Evolutionary conservation across 176 grass and related monocot genomes (phyloP), one percentile per base, ranked within the genome.

Genomic region (Oryza rufipogon): DNA sequence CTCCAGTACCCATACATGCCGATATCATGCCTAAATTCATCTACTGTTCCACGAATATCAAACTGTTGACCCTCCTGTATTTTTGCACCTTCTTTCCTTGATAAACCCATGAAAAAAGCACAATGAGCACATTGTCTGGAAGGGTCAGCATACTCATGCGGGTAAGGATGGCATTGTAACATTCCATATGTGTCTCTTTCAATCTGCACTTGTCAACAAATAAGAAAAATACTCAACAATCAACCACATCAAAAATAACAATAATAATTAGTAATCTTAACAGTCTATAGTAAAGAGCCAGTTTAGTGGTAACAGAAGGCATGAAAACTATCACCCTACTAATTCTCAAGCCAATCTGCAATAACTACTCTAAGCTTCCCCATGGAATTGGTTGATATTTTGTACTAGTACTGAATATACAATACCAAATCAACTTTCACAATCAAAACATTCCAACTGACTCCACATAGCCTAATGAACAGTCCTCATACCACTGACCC

Each of bases 41-140:
- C 97, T 46, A 99, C 97, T 9, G 97, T 99, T 51, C 86, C 88
- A 76, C 97, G 97, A 68, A 99, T 99, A 92, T 99, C 97, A 74
- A 99, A 99, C 64, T 94, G 93, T 80, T 99, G 97, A 23, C 97
- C 97, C 89, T 95, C 96, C 70, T 94, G 89, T 91, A 94, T 89
- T 79, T 90, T 87, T 22, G 93, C 96, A 22, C 93, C 92, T 88
- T 96, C 89, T 83, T 99, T 99, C 76, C 97, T 86, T 76, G 89
- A 87, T 84, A 99, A 89, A 16, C 97, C 97, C 97, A 99, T 99
- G 77, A 96, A 99, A 75, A 96, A 96, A 46, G 97, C 97, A 86
- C 97, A 94, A 82, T 99, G 97, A 23, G 97, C 80, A 83, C 93
- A 90, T 11, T 88, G 90, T 65, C 89, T 96, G 25, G 88, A 85